Conservation (phyloP, 2,329 filamentous ascomycete genomes). For the Camptophora hylomeconis region DNA sequence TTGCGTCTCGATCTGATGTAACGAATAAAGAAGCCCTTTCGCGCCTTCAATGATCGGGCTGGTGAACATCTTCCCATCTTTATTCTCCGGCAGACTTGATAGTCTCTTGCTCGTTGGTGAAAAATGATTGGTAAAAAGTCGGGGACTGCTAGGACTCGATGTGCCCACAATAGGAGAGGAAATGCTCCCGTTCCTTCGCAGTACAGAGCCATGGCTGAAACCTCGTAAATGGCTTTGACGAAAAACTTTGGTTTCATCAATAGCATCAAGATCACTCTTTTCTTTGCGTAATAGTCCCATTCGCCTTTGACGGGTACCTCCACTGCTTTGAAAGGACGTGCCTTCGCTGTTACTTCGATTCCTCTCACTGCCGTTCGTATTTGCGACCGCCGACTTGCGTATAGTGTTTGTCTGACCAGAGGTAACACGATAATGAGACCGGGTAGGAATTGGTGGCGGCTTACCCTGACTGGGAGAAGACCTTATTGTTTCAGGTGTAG, state of each 20-base stretch:
- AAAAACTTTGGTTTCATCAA: conserved; percentile 39
- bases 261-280: conserved; percentile 38
- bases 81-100: conserved; percentile 45
- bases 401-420: conserved; percentile 31
- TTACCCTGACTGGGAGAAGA: conserved; percentile 25
- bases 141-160: conserved; percentile 31
- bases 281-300: conserved; percentile 49
- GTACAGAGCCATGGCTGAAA: conserved; percentile 43
- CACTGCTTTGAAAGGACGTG: conserved; percentile 35
- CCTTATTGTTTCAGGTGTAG: conserved; percentile 10
- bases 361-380: conserved; percentile 47
- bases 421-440: conserved; percentile 61
- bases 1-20: conserved; percentile 38
- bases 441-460: conserved; percentile 63
- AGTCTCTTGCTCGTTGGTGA: conserved; percentile 37
- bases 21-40: conserved; percentile 41
- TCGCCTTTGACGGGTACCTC: conserved; percentile 38
- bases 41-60: conserved; percentile 42
- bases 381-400: conserved; percentile 50
- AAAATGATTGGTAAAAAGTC: conserved; percentile 27
- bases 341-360: conserved; percentile 52
- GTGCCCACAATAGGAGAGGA: conserved; percentile 22
- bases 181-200: conserved; percentile 24
- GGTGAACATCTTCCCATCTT: conserved; percentile 32
- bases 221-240: conserved; percentile 43